Conservation (phyloP, 768 basidiomycete genomes). For the Russula lepida region DNA sequence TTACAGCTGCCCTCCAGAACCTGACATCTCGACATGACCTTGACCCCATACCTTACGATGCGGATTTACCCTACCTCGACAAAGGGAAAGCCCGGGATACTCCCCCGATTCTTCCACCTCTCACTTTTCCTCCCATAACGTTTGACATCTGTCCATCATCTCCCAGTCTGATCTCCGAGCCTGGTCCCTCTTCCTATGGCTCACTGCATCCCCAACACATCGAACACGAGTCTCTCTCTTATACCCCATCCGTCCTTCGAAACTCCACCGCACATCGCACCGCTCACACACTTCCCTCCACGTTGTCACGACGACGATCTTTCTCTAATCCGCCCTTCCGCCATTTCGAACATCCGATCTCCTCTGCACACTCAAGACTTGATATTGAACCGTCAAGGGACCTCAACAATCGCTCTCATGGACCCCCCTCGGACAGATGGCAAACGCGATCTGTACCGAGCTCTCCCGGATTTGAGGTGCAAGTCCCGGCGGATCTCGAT, state of each 20-base stretch:
- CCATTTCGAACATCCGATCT: neutral
- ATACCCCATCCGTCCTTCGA: neutral
- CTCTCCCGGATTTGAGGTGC: conserved; percentile 7
- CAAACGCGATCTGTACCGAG: conserved; percentile 19
- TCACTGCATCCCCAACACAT: conserved; percentile 12
- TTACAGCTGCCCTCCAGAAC: neutral
- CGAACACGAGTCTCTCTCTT: neutral
- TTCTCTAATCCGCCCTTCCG: conserved; percentile 1
- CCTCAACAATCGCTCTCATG: conserved; percentile 48
- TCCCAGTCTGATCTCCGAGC: conserved; percentile 24
- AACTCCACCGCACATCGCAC: neutral
- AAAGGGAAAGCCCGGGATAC: conserved; percentile 49
- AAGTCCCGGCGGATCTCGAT: conserved; percentile 13
- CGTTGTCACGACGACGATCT: conserved; percentile 4
- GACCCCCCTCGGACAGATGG: conserved; percentile 31
- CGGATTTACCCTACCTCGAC: conserved; percentile 17
- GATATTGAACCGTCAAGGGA: conserved; percentile 38
- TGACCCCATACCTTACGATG: conserved; percentile 13
- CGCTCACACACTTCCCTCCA: neutral
- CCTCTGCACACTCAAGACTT: conserved; percentile 32
- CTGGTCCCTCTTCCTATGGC: conserved; percentile 31
- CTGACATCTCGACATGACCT: conserved; percentile 1
- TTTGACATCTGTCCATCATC: conserved; percentile 39
- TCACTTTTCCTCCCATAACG: conserved; percentile 49
- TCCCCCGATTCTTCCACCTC: conserved; percentile 58